phyloP scores from a whole-genome alignment of 108 stramenopile genomes.

The Skeletonema grethae region DNA sequence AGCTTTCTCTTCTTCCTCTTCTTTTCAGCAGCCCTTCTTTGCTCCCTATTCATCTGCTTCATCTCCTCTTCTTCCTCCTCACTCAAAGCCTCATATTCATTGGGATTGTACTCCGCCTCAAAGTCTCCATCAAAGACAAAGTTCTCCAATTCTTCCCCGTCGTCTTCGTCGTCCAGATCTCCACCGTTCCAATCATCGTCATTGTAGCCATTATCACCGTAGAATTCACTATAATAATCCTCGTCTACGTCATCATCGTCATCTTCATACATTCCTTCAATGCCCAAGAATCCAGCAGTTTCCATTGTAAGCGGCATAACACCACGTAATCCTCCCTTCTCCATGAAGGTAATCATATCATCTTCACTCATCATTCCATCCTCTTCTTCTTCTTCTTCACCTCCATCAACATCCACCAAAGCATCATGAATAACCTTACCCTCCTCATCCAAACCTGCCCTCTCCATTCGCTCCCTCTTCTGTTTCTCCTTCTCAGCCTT shows the following conservation, averaged over 20 bases:
- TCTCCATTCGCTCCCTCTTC: conserved; percentile 35
- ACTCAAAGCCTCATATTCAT: conserved; percentile 47
- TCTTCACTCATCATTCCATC: conserved; percentile 60
- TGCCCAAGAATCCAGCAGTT: conserved; percentile 45
- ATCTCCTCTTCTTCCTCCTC: conserved; percentile 48
- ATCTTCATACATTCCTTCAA: conserved; percentile 46
- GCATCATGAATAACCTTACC: conserved; percentile 67
- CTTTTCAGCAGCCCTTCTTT: conserved; percentile 76
- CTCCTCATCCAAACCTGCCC: conserved; percentile 57
- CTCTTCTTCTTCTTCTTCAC: conserved; percentile 38
- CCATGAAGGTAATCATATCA: conserved; percentile 58
- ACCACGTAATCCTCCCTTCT: conserved; percentile 52
- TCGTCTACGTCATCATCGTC: conserved; percentile 36
- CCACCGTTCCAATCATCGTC: conserved; percentile 42
- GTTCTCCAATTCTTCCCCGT: conserved; percentile 49
- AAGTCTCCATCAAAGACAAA: conserved; percentile 65
- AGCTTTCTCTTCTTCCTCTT: conserved; percentile 65
- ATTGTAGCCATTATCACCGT: conserved; percentile 32
- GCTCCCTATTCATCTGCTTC: conserved; percentile 70
- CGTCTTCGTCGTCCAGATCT: conserved; percentile 52
- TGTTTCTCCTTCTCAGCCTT: conserved; percentile 37
- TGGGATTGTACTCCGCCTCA: conserved; percentile 55
- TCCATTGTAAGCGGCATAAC: conserved; percentile 49
- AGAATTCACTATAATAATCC: conserved; percentile 39
- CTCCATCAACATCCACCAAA: conserved; percentile 38